These are phyloP conservation scores for Pythium biforme DNA, from an alignment of 352 stramenopile genomes.

Conservation along the genomic window DNA sequence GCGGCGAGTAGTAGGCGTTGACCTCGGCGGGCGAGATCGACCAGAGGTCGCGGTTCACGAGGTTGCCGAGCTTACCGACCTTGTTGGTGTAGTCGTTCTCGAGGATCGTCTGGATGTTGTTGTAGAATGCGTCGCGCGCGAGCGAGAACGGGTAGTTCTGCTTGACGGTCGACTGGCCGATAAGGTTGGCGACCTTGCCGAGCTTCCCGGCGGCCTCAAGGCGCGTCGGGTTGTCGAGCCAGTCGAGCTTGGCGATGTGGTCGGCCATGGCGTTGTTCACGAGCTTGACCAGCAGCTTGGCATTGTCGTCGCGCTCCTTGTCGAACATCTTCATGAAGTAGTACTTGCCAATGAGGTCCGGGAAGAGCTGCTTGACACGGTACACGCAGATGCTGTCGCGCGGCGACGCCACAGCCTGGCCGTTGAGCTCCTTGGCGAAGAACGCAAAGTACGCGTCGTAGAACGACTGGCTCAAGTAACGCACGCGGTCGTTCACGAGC, in stretches of 20 bases:
- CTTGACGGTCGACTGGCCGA: constrained; percentile 51
- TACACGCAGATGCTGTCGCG: constrained; percentile 44
- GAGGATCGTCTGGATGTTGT: constrained; percentile 52
- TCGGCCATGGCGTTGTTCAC: constrained; percentile 81
- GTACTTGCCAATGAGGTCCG: constrained; percentile 68
- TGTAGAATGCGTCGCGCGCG: constrained; percentile 45
- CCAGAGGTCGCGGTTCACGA: constrained; percentile 65
- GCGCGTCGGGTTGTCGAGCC: constrained; percentile 88
- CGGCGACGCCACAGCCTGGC: constrained; percentile 55
- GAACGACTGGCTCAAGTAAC: constrained; percentile 57
- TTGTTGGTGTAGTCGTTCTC: constrained; percentile 34
- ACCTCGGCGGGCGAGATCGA: constrained; percentile 89
- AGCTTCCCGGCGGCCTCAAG: constrained; percentile 86
- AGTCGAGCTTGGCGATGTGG: constrained; percentile 86
- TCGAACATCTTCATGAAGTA: constrained; percentile 89
- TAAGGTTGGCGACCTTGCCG: constrained; percentile 38
- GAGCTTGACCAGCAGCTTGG: constrained; percentile 80
- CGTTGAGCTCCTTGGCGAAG: constrained; percentile 70
- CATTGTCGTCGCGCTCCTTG: constrained; percentile 64
- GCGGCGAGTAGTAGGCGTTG: constrained; percentile 85
- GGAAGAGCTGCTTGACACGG: constrained; percentile 37
- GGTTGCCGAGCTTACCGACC: constrained; percentile 32
- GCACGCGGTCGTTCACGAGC: constrained; percentile 43
- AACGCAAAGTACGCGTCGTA: constrained; percentile 89
- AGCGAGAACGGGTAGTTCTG: constrained; percentile 34